Percentiles rank a stretch among this genome's conserved stretches.
Evolutionary conservation across 495 filamentous ascomycete species (phyloP).

Genomic region (Neohortaea acidophila): DNA sequence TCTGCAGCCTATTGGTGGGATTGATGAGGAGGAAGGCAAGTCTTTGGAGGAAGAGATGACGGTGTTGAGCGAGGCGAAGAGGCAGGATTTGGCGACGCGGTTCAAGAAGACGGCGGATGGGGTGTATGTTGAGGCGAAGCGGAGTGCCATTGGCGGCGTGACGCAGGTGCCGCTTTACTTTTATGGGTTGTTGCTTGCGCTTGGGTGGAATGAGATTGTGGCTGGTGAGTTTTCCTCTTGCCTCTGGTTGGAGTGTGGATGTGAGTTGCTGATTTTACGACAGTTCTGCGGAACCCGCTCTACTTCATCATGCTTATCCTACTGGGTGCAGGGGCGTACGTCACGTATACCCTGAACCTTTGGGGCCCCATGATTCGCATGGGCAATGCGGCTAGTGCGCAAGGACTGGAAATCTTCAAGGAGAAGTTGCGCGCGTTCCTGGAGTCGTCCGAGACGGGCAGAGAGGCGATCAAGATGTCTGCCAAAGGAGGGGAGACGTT

Average conservation of each 20-base stretch:
- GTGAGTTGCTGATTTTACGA: conserved; percentile 9
- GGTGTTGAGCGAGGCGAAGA: conserved; percentile 74
- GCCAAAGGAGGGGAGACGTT: conserved; percentile 4
- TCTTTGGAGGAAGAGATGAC: conserved; percentile 90
- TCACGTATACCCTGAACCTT: conserved; percentile 84
- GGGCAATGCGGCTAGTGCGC: conserved; percentile 71
- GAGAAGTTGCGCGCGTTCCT: conserved; percentile 76
- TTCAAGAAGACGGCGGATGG: conserved; percentile 97
- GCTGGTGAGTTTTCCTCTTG: conserved; percentile 47
- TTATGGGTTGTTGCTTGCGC: conserved; percentile 69
- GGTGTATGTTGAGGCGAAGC: conserved; percentile 93
- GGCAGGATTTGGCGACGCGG: conserved; percentile 74
- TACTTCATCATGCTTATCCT: conserved; percentile 83
- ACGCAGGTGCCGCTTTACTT: conserved; percentile 91
- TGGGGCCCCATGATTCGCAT: conserved; percentile 93
- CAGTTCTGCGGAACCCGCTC: conserved; percentile 81
- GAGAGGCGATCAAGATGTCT: conserved; percentile 61
- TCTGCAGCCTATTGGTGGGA: conserved; percentile 65
- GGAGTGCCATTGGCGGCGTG: conserved; percentile 87
- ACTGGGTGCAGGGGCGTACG: conserved; percentile 56
- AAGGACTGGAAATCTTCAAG: conserved; percentile 80
- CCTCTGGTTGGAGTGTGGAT: conserved; percentile 2
- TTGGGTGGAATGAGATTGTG: conserved; percentile 95
- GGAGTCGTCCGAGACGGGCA: conserved; percentile 60
- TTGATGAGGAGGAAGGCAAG: conserved; percentile 87